Evolutionary conservation across 2,329 filamentous ascomycete species (phyloP).

Genomic region (Pseudogymnoascus sp.): DNA sequence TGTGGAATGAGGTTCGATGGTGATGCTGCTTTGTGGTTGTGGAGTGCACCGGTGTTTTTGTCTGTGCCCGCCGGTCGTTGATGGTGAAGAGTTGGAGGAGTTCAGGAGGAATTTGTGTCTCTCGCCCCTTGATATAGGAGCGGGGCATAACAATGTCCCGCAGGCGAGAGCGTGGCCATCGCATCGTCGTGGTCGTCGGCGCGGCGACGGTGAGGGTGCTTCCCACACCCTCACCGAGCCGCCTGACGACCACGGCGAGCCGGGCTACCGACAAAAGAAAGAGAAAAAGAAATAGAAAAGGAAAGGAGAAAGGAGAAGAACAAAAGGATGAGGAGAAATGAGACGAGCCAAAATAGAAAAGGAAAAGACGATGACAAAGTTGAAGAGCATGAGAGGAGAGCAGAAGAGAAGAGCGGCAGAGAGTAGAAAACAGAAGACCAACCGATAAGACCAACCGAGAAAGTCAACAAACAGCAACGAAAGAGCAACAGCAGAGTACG

Average conservation of each 20-base stretch:
- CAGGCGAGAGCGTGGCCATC: background rate
- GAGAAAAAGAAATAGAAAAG: background rate
- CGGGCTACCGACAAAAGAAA: too few relatives aligned
- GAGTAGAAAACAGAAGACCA: too few relatives aligned
- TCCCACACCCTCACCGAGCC: background rate
- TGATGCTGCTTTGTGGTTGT: background rate
- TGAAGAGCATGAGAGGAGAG: too few relatives aligned
- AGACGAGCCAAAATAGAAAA: too few relatives aligned
- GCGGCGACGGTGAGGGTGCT: background rate
- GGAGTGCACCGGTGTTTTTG: background rate
- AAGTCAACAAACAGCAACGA: background rate
- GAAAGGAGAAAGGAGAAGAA: background rate
- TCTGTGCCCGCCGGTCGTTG: background rate
- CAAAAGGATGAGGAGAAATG: background rate
- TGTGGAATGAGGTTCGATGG: background rate
- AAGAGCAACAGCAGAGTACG: background rate
- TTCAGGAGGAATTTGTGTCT: background rate
- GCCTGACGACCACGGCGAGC: background rate
- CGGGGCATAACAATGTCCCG: background rate
- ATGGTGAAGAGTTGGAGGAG: background rate
- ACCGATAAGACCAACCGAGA: too few relatives aligned
- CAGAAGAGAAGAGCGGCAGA: too few relatives aligned
- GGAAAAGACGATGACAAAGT: too few relatives aligned
- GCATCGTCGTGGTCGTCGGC: background rate
- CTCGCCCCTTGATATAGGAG: background rate